These are phyloP conservation scores for Rugonectria rugulosa DNA, from an alignment of 2,329 filamentous ascomycete genomes.

Conservation along the genomic window DNA sequence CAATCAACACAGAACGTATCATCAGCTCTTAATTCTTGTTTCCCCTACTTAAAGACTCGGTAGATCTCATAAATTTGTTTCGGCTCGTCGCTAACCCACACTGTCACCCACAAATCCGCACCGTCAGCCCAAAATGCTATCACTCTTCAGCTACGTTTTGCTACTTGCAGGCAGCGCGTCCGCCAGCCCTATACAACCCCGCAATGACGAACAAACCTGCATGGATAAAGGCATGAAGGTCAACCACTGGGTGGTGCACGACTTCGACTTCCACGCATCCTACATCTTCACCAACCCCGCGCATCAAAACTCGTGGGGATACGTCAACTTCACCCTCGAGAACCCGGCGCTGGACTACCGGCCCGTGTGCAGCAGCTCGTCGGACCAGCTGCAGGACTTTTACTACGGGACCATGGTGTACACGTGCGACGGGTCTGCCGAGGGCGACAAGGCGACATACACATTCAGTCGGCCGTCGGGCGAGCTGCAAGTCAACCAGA, in stretches of 20 bases:
- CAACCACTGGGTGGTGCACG: not conserved
- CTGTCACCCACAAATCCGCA: not conserved
- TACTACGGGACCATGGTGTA: slow-evolving; percentile 6
- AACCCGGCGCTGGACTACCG: slow-evolving; percentile 2
- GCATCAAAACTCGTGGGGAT: slow-evolving; percentile 5
- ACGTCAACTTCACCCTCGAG: slow-evolving; percentile 11
- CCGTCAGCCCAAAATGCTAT: not conserved
- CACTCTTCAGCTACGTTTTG: not conserved
- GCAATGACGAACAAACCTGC: not conserved
- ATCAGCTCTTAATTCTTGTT: no score
- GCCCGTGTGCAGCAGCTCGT: slow-evolving; percentile 10
- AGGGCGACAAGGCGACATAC: not conserved
- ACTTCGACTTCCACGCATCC: slow-evolving; percentile 14
- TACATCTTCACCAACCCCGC: slow-evolving; percentile 7
- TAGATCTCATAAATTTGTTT: not conserved
- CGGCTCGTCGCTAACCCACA: not conserved
- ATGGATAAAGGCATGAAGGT: not conserved
- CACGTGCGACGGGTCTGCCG: not conserved
- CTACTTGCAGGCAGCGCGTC: not conserved
- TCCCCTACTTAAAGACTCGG: not conserved
- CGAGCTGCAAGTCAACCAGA: slow-evolving; percentile 7
- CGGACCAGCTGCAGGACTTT: slow-evolving; percentile 4
- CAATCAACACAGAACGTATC: no score
- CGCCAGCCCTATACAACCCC: not conserved
- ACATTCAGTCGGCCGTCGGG: slow-evolving; percentile 4